A percentile compares a stretch with the other conserved stretches of the same genome.
Evolutionary conservation across 2,329 filamentous ascomycete genomes (phyloP).

Genomic region (Furcasterigmium furcatum): DNA sequence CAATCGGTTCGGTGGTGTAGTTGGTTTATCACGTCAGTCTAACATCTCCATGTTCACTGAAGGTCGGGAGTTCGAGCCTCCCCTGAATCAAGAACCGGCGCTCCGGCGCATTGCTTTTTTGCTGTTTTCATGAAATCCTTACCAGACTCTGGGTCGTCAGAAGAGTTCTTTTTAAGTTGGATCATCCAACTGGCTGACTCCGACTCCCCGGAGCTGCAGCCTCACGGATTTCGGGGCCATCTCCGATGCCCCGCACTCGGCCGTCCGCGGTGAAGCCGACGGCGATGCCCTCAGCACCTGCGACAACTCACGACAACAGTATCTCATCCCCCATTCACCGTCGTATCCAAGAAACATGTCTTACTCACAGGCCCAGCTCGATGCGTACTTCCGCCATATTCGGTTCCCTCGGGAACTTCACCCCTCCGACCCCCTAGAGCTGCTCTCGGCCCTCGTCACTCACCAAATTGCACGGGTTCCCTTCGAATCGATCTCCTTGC

Average conservation of each 20-base stretch:
- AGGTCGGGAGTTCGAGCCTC: conserved; percentile 7
- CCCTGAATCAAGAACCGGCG: conserved; percentile 1
- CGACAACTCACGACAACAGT: no score
- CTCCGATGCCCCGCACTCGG: no score
- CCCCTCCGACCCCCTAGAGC: conserved; percentile 18
- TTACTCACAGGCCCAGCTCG: conserved; percentile 23
- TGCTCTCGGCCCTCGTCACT: conserved; percentile 25
- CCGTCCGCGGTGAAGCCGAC: no score
- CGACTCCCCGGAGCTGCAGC: no score
- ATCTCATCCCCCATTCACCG: no score
- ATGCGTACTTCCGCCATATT: conserved; percentile 24
- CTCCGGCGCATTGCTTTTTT: neutral
- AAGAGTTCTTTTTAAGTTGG: no score
- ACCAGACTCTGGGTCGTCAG: no score
- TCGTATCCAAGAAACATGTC: conserved; percentile 2
- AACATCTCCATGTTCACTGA: conserved; percentile 21
- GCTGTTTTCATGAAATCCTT: no score
- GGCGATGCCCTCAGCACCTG: no score
- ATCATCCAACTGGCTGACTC: no score
- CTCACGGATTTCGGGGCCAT: no score
- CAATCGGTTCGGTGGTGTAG: conserved; percentile 22
- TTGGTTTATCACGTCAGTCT: conserved; percentile 49
- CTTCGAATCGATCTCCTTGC: conserved; percentile 51
- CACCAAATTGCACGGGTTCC: conserved; percentile 47
- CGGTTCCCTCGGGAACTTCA: conserved; percentile 16